Evolutionary conservation across 2,329 filamentous ascomycete genomes (phyloP).

Genomic region (Nigrospora sphaerica): DNA sequence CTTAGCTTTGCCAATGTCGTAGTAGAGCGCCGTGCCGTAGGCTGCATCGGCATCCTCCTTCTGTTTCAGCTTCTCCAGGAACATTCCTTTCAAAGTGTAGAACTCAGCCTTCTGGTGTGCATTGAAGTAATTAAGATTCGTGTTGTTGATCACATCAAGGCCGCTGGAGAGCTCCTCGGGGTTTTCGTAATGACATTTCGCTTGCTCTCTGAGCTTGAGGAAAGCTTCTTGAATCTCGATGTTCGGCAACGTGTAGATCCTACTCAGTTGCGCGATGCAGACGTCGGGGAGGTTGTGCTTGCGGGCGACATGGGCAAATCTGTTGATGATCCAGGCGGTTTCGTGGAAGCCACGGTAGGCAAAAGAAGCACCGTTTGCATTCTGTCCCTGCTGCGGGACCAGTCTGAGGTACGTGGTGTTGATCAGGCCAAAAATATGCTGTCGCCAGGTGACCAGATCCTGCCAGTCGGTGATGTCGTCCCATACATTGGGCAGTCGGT

Average conservation of each 20-base stretch:
- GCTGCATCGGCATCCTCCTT: conserved; percentile 89
- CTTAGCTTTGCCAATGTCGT: conserved; percentile 91
- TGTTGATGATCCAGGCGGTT: conserved; percentile 99
- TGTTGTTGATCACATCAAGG: conserved; percentile 98
- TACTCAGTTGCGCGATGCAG: conserved; percentile 92
- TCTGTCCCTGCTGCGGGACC: conserved; percentile 71
- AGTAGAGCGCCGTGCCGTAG: conserved; percentile 91
- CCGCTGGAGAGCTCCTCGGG: conserved; percentile 85
- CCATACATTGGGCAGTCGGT: conserved; percentile 94
- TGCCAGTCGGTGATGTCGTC: conserved; percentile 99
- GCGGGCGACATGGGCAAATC: conserved; percentile 93
- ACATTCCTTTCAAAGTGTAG: conserved; percentile 99
- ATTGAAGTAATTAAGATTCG: conserved; percentile 97
- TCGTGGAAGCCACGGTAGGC: conserved; percentile 97
- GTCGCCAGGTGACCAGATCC: conserved; percentile 97
- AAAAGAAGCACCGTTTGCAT: conserved; percentile 83
- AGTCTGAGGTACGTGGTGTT: conserved; percentile 88
- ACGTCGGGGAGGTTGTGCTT: conserved; percentile 97
- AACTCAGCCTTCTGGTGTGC: conserved; percentile 96
- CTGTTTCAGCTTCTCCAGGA: conserved; percentile 86
- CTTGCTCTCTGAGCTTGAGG: conserved; percentile 95
- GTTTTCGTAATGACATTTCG: conserved; percentile 98
- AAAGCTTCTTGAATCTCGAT: conserved; percentile 99
- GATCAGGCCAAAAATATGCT: conserved; percentile 97
- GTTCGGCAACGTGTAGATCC: conserved; percentile 97